Conservation (phyloP, 1,139 yeast species). For the Saccharomyces pastorianus region DNA sequence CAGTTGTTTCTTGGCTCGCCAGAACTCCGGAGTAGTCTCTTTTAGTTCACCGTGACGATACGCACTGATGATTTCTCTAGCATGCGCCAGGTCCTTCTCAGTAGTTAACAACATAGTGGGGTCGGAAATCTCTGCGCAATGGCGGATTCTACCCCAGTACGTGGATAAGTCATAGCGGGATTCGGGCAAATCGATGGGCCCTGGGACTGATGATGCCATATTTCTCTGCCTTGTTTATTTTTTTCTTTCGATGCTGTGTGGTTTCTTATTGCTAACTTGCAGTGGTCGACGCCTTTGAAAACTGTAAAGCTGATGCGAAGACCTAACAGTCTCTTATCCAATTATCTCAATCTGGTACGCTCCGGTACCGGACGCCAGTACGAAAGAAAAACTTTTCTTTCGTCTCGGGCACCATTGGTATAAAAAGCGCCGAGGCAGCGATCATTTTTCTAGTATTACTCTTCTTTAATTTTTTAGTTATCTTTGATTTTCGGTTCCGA, state of each 20-base stretch:
- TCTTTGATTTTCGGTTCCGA: constrained; percentile 2
- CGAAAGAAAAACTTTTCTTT: not conserved
- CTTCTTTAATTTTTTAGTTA: not conserved
- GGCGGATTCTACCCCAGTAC: constrained; percentile 89
- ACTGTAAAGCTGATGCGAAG: not conserved
- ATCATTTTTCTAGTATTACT: not conserved
- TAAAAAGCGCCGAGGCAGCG: not conserved
- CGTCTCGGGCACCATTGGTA: not conserved
- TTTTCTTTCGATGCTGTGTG: not conserved
- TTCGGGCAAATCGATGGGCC: constrained; percentile 68
- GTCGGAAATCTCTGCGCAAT: constrained; percentile 86
- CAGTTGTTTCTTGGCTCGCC: constrained; percentile 80
- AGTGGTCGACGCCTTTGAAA: not conserved
- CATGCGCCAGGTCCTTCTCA: constrained; percentile 49
- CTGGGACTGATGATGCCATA: constrained; percentile 87
- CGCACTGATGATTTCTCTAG: constrained; percentile 59
- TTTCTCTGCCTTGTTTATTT: not conserved
- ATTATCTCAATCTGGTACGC: not conserved
- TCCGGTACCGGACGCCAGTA: not conserved
- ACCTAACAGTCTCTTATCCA: not conserved
- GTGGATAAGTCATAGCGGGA: constrained; percentile 72
- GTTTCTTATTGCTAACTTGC: not conserved
- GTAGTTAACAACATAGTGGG: constrained; percentile 84
- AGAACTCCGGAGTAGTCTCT: constrained; percentile 66
- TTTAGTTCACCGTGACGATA: constrained; percentile 60